Conservation (phyloP, 768 basidiomycete species). For the Lyophyllum atratum region DNA sequence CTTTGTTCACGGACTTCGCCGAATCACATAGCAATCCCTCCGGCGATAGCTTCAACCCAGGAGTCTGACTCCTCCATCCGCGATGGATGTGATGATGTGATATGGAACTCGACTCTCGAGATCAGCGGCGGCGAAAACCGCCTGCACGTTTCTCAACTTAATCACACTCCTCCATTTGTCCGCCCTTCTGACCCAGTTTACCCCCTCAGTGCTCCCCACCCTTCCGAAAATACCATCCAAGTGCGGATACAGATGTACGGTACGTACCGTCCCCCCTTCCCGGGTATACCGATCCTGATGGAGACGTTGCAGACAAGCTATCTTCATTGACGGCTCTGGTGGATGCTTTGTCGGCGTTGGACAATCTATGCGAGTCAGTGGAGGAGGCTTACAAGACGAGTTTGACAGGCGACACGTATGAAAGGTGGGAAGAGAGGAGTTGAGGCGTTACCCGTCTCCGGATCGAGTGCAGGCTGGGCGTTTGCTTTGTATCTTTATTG, state of each 20-base stretch:
- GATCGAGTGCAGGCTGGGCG: not conserved
- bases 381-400: conserved; percentile 68
- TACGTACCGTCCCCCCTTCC: conserved; percentile 42
- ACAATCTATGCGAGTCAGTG: conserved; percentile 71
- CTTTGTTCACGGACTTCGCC: conserved; percentile 11
- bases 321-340: conserved; percentile 84
- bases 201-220: conserved; percentile 77
- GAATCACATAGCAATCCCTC: conserved; percentile 4
- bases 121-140: not conserved
- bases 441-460: conserved; percentile 25
- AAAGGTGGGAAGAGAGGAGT: conserved; percentile 72
- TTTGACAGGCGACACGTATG: conserved; percentile 53
- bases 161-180: not conserved
- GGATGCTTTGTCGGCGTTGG: conserved; percentile 74
- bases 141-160: conserved; percentile 1
- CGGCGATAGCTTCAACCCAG: not conserved
- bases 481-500: conserved; percentile 14
- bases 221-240: conserved; percentile 95
- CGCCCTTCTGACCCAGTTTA: conserved; percentile 1
- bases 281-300: not conserved
- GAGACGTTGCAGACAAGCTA: conserved; percentile 61
- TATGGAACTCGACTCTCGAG: not conserved
- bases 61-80: not conserved
- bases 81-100: not conserved
- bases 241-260: conserved; percentile 99